A percentile compares a stretch with the other conserved stretches of the same genome.
phyloP scores from a whole-genome alignment of 345 rosid genomes.

The Hibiscus trionum region DNA sequence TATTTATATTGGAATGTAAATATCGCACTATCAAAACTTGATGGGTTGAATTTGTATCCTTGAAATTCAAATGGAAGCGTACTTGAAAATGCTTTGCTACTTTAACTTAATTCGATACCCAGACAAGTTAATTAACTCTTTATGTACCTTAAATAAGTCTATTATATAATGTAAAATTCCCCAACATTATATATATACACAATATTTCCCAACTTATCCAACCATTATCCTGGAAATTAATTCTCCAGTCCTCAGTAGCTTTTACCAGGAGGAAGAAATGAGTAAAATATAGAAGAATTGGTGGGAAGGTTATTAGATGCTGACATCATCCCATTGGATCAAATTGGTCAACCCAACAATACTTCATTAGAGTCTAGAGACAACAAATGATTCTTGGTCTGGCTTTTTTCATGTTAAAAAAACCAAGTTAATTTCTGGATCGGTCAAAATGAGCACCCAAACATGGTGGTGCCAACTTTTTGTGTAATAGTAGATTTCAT shows the following conservation, averaged over 20 bases:
- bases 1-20: too few species aligned
- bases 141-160: conserved; percentile 14
- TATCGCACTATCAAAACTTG: too few species aligned
- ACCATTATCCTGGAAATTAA: conserved; percentile 4
- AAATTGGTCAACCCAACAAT: conserved; percentile 16
- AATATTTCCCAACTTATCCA: conserved; percentile 11
- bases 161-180: conserved; percentile 20
- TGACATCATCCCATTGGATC: background rate
- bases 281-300: background rate
- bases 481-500: too few species aligned
- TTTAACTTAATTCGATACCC: too few species aligned
- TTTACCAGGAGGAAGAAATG: conserved; percentile 5
- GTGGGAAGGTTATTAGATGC: background rate
- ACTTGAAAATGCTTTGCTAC: too few species aligned
- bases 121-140: background rate
- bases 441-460: background rate
- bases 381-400: background rate
- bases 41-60: too few species aligned
- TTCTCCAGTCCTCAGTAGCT: conserved; percentile 13
- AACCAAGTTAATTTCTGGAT: background rate
- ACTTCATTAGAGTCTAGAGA: background rate
- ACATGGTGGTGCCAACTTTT: background rate
- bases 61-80: too few species aligned
- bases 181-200: conserved; percentile 4
- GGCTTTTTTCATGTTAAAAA: background rate